These are phyloP conservation scores for Oleoguttula mirabilis DNA, from an alignment of 495 filamentous ascomycete genomes.

Conservation along the genomic window DNA sequence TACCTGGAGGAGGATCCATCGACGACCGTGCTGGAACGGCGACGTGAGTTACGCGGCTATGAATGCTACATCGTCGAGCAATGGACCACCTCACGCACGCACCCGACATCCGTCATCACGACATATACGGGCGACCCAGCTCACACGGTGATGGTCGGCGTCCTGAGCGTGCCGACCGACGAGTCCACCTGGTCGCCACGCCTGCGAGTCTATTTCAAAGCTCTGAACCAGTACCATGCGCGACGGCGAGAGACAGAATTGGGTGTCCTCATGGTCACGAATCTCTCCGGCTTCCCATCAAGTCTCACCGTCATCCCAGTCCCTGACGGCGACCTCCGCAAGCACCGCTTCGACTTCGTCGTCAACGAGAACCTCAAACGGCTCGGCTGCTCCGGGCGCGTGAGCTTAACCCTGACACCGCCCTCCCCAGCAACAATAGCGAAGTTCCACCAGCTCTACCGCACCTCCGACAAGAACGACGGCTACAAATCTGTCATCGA, in stretches of 20 bases:
- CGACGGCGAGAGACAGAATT: constrained; percentile 67
- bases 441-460: constrained; percentile 86
- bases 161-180: constrained; percentile 72
- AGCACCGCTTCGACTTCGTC: constrained; percentile 74
- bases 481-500: constrained; percentile 70
- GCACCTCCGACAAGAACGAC: constrained; percentile 66
- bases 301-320: constrained; percentile 78
- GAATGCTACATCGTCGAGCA: constrained; percentile 94
- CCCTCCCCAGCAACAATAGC: constrained; percentile 72
- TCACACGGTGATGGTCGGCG: constrained; percentile 64
- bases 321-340: constrained; percentile 72
- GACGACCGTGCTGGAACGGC: constrained; percentile 61
- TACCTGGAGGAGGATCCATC: constrained; percentile 83
- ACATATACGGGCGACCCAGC: constrained; percentile 84
- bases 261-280: constrained; percentile 86
- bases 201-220: constrained; percentile 73
- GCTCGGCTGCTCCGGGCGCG: constrained; percentile 79
- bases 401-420: constrained; percentile 62
- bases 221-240: constrained; percentile 71
- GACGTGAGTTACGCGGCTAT: constrained; percentile 62
- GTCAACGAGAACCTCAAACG: constrained; percentile 93
- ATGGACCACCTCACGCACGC: constrained; percentile 85
- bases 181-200: constrained; percentile 69
- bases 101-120: constrained; percentile 84
- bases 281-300: constrained; percentile 79